Percentiles rank a stretch among this genome's conserved stretches.
Evolutionary conservation across 176 grass and related monocot genomes (phyloP).

Genomic region (Saccharum officinarum): DNA sequence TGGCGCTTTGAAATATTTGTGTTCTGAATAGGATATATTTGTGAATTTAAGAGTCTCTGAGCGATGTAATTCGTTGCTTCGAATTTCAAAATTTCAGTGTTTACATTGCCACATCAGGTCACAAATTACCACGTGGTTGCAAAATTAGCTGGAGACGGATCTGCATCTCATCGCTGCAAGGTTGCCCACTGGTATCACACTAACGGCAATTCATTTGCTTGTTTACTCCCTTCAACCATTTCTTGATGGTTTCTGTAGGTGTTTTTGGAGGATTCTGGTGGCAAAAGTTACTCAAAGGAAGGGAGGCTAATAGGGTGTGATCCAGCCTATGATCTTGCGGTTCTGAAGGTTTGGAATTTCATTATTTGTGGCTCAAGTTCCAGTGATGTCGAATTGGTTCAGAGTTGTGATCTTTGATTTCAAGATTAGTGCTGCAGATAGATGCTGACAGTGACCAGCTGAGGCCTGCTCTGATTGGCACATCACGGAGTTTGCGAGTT

Average conservation of each 20-base stretch:
- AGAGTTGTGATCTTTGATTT: constrained; percentile 19
- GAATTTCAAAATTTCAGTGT: neutral
- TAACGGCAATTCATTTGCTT: neutral
- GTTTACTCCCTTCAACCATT: neutral
- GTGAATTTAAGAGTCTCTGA: neutral
- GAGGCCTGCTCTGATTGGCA: constrained; percentile 66
- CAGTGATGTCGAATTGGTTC: constrained; percentile 6
- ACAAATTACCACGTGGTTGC: constrained; percentile 91
- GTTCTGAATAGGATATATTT: neutral
- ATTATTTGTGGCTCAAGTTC: constrained; percentile 37
- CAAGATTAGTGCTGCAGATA: constrained; percentile 49
- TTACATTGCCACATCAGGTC: constrained; percentile 45
- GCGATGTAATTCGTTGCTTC: neutral
- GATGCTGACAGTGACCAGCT: constrained; percentile 54
- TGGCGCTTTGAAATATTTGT: neutral
- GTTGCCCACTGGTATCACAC: constrained; percentile 1
- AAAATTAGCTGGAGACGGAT: constrained; percentile 68
- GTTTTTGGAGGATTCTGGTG: constrained; percentile 64
- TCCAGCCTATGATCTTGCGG: constrained; percentile 75
- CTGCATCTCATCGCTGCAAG: constrained; percentile 65
- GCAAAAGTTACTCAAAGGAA: constrained; percentile 64
- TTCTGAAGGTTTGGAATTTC: constrained; percentile 60
- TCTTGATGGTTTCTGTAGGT: constrained; percentile 37
- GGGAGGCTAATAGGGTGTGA: constrained; percentile 74
- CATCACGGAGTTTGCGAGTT: constrained; percentile 64